Percentiles rank a stretch among this genome's conserved stretches.
Conservation (phyloP, 352 stramenopile genomes). For the Globisporangium rhizosaccharum region DNA sequence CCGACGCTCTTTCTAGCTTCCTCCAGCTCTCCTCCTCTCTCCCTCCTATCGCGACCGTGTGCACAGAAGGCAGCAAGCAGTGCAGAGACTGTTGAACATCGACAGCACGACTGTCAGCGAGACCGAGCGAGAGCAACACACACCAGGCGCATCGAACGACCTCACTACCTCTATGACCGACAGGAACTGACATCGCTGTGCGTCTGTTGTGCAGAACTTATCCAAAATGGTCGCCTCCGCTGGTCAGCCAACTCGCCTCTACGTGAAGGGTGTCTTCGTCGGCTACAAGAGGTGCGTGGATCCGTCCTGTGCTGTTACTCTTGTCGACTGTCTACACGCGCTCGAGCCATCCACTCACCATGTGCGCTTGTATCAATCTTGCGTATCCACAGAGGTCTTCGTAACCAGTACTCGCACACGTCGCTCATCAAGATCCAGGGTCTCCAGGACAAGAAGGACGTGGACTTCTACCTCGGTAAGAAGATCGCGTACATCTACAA, state of each 20-base stretch:
- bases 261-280: conserved; percentile 98
- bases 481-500: conserved; percentile 99
- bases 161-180: background rate
- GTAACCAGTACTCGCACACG: conserved; percentile 98
- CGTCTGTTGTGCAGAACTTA: conserved; percentile 51
- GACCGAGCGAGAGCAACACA: too few relatives aligned
- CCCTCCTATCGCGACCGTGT: too few relatives aligned
- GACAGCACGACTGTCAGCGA: too few relatives aligned
- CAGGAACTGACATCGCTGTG: conserved; percentile 4
- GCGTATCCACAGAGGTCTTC: conserved; percentile 65
- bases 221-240: conserved; percentile 88
- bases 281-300: conserved; percentile 93
- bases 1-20: too few relatives aligned
- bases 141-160: background rate
- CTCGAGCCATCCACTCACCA: background rate
- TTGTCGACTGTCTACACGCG: background rate
- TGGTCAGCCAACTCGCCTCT: conserved; percentile 93
- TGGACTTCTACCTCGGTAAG: conserved; percentile 99
- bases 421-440: conserved; percentile 99
- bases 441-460: conserved; percentile 97
- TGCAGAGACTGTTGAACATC: too few relatives aligned
- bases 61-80: too few relatives aligned
- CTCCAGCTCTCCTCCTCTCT: too few relatives aligned
- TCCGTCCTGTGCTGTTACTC: background rate
- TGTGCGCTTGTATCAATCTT: too few relatives aligned